Percentiles rank a stretch among this genome's conserved stretches.
Evolutionary conservation across 495 filamentous ascomycete genomes (phyloP).

Genomic region (Aspergillus mulundensis): DNA sequence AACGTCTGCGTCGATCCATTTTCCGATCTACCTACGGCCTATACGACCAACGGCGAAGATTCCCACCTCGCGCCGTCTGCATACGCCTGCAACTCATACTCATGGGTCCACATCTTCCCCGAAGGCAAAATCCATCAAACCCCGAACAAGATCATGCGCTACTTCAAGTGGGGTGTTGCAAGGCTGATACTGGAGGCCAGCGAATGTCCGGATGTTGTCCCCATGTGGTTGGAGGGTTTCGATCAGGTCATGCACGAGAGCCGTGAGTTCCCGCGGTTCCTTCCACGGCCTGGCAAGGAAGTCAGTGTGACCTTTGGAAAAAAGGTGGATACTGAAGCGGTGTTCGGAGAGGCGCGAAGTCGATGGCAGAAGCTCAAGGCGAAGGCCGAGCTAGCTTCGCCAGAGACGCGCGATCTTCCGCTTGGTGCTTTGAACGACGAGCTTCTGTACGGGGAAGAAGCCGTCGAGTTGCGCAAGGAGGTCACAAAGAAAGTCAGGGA

Average conservation of each 20-base stretch:
- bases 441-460: slow-evolving; percentile 67
- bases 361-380: slow-evolving; percentile 63
- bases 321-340: slow-evolving; percentile 45
- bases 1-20: slow-evolving; percentile 49
- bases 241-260: slow-evolving; percentile 81
- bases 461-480: slow-evolving; percentile 74
- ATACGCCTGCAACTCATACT: slow-evolving; percentile 58
- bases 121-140: slow-evolving; percentile 93
- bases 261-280: slow-evolving; percentile 70
- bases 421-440: slow-evolving; percentile 65
- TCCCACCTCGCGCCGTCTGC: slow-evolving; percentile 53
- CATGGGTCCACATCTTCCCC: slow-evolving; percentile 94
- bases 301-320: slow-evolving; percentile 68
- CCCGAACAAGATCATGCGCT: slow-evolving; percentile 72
- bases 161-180: slow-evolving; percentile 96
- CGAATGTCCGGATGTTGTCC: slow-evolving; percentile 78
- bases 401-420: slow-evolving; percentile 33
- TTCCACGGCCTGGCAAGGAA: slow-evolving; percentile 69
- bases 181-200: slow-evolving; percentile 84
- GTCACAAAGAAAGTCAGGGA: slow-evolving; percentile 71
- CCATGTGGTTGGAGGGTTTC: slow-evolving; percentile 88
- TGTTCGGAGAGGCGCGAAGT: slow-evolving; percentile 60
- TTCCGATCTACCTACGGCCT: slow-evolving; percentile 43
- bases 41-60: slow-evolving; percentile 53
- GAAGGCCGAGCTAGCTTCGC: slow-evolving; percentile 33